Percentiles rank a stretch among this genome's conserved stretches.
Evolutionary conservation across 805 yeast species (phyloP).

Genomic region (Debaryomyces castellii): DNA sequence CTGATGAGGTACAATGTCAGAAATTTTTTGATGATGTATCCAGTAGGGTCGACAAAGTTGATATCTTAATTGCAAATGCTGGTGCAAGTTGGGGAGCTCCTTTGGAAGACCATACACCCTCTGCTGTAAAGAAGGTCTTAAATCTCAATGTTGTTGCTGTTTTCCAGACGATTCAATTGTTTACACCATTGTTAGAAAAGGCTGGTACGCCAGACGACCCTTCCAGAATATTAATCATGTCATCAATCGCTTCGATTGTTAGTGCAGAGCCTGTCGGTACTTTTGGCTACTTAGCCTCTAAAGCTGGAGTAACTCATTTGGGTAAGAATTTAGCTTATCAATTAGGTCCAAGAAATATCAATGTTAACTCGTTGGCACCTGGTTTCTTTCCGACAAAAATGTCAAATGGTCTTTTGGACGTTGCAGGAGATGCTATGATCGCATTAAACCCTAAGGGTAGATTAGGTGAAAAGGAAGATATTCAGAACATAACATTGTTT

Average conservation of each 20-base stretch:
- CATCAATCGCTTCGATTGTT: slow-evolving; percentile 60
- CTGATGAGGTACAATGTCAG: slow-evolving; percentile 48
- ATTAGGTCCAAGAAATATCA: slow-evolving; percentile 65
- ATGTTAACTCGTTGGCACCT: slow-evolving; percentile 71
- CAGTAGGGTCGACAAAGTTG: slow-evolving; percentile 44
- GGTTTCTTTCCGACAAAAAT: slow-evolving; percentile 77
- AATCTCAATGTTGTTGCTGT: slow-evolving; percentile 67
- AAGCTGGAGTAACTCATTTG: slow-evolving; percentile 72
- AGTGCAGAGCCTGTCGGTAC: slow-evolving; percentile 48
- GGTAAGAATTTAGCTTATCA: slow-evolving; percentile 63
- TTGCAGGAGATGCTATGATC: slow-evolving; percentile 46
- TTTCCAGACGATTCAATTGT: slow-evolving; percentile 61
- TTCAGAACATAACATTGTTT: slow-evolving; percentile 55
- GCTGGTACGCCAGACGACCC: slow-evolving; percentile 59
- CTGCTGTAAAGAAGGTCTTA: slow-evolving; percentile 62
- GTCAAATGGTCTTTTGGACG: slow-evolving; percentile 62
- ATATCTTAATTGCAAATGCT: slow-evolving; percentile 72
- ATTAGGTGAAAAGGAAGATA: slow-evolving; percentile 60
- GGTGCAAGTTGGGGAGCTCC: slow-evolving; percentile 81
- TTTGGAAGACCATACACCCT: slow-evolving; percentile 57
- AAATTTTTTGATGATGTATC: slow-evolving; percentile 42
- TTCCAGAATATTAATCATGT: slow-evolving; percentile 61
- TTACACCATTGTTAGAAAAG: slow-evolving; percentile 54
- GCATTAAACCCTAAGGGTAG: slow-evolving; percentile 60
- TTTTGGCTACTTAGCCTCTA: slow-evolving; percentile 71